phyloP scores from a whole-genome alignment of 1,284 basidiomycete genomes.

The Taiwanofungus camphoratus region DNA sequence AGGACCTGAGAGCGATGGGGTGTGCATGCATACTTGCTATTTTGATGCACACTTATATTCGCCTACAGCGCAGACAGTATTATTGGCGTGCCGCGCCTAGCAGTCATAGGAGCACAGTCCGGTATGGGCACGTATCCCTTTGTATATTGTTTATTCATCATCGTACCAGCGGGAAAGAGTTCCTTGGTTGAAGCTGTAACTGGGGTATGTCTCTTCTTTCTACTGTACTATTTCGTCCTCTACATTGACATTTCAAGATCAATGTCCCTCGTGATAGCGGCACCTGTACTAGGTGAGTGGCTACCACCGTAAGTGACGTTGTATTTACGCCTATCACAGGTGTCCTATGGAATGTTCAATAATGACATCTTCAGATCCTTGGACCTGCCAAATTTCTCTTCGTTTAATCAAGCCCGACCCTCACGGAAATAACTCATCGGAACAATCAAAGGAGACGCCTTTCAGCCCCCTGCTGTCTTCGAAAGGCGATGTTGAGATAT shows the following conservation, averaged over 20 bases:
- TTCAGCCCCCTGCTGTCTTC: constrained; percentile 20
- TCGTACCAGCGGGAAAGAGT: constrained; percentile 36
- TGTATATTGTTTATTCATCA: background rate
- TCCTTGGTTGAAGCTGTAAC: constrained; percentile 46
- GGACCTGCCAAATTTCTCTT: constrained; percentile 29
- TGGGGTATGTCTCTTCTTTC: constrained; percentile 34
- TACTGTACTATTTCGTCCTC: background rate
- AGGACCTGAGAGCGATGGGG: constrained; percentile 41
- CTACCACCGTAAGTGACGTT: background rate
- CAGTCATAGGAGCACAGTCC: constrained; percentile 23
- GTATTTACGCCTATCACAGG: constrained; percentile 6
- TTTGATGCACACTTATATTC: background rate
- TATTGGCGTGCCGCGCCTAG: constrained; percentile 20
- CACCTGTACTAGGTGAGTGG: constrained; percentile 48
- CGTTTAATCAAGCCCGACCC: constrained; percentile 17
- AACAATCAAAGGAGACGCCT: background rate
- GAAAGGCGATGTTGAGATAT: constrained; percentile 23
- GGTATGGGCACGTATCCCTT: constrained; percentile 22
- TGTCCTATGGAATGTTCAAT: constrained; percentile 24
- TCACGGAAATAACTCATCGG: constrained; percentile 6
- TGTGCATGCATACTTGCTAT: constrained; percentile 13
- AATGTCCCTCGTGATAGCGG: constrained; percentile 53
- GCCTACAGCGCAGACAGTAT: constrained; percentile 11
- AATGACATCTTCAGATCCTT: constrained; percentile 13
- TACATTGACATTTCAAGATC: constrained; percentile 33